These are phyloP conservation scores for Backusella psychrophila DNA, from an alignment of 192 early-diverging fungal species.

Conservation along the genomic window DNA sequence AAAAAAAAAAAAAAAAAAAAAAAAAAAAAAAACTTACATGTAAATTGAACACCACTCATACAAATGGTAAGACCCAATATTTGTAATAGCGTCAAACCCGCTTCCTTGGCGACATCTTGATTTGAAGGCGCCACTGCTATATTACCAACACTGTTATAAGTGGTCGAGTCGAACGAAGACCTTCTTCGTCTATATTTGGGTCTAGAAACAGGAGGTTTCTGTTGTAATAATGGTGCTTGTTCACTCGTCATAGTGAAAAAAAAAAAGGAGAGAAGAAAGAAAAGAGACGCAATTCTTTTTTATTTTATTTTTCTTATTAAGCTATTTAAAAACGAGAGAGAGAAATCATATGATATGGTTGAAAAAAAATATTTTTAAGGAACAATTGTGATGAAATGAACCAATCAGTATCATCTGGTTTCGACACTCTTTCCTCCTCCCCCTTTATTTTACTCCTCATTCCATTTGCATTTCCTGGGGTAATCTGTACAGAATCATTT, in stretches of 20 bases:
- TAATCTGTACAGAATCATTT: background rate
- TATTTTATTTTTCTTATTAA: background rate
- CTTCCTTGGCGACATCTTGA: background rate
- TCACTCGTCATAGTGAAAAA: background rate
- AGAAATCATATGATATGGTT: slow-evolving; percentile 6
- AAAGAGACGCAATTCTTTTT: background rate
- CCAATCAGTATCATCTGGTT: slow-evolving; percentile 11
- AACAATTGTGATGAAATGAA: background rate
- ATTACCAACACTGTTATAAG: slow-evolving; percentile 29
- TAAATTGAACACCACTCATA: slow-evolving; percentile 70
- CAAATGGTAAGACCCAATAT: slow-evolving; percentile 53
- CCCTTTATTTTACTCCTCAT: background rate
- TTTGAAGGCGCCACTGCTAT: slow-evolving; percentile 13
- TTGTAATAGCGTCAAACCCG: slow-evolving; percentile 21
- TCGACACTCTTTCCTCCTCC: background rate
- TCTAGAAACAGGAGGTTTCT: slow-evolving; percentile 26
- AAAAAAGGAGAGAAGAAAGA: background rate
- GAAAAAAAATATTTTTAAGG: background rate
- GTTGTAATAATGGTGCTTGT: slow-evolving; percentile 16
- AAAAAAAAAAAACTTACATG: slow-evolving; percentile 48
- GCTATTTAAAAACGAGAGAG: background rate
- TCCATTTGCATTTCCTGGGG: background rate
- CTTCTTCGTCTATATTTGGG: slow-evolving; percentile 26
- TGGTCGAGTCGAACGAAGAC: slow-evolving; percentile 34
- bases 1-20: too few species aligned